These are phyloP conservation scores for Sclerotinia nivalis DNA, from an alignment of 2,329 filamentous ascomycete species.

Conservation along the genomic window DNA sequence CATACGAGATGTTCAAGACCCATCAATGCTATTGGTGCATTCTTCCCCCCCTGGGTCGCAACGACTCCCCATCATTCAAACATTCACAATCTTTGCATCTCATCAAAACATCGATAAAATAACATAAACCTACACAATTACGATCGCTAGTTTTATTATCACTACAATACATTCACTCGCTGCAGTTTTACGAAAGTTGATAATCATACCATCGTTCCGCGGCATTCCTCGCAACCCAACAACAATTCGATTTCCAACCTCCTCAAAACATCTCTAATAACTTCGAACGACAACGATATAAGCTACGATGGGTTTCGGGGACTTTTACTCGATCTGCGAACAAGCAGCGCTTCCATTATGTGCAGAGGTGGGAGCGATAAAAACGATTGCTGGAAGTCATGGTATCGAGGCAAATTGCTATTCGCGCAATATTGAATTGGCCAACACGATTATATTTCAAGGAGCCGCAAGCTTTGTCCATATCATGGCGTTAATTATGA, in stretches of 20 bases:
- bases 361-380: constrained; percentile 75
- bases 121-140: constrained; percentile 27
- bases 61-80: constrained; percentile 23
- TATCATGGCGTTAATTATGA: constrained; percentile 88
- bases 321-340: constrained; percentile 84
- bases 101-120: constrained; percentile 21
- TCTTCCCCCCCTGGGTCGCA: constrained; percentile 12
- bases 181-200: constrained; percentile 20
- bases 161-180: constrained; percentile 31
- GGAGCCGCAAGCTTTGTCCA: constrained; percentile 89
- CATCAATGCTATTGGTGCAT: constrained; percentile 20
- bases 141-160: constrained; percentile 23
- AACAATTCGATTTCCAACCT: constrained; percentile 25
- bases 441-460: constrained; percentile 98
- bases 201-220: constrained; percentile 15
- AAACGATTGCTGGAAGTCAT: constrained; percentile 63
- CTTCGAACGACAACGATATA: constrained; percentile 19
- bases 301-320: constrained; percentile 75
- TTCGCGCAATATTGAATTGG: constrained; percentile 90
- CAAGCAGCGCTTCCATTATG: constrained; percentile 86
- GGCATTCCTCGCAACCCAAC: constrained; percentile 23
- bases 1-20: constrained; percentile 21
- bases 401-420: constrained; percentile 91
- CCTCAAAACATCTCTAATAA: constrained; percentile 28
- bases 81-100: constrained; percentile 22